Percentiles rank a stretch among this genome's conserved stretches.
Conservation (phyloP, 495 filamentous ascomycete genomes). For the Elasticomyces elasticus region DNA sequence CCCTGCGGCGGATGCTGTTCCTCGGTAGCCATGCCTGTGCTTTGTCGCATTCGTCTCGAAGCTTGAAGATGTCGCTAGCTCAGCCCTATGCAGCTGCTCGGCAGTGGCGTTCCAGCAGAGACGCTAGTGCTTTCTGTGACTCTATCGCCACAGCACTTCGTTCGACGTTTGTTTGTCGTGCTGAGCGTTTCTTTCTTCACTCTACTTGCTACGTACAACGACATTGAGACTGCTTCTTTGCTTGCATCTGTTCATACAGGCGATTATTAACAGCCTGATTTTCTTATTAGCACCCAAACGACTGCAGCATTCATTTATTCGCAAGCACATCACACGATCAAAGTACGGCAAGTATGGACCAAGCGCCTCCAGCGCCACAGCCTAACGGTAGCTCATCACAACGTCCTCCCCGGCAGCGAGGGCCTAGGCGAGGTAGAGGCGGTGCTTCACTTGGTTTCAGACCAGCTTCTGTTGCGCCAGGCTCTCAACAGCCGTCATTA, state of each 20-base stretch:
- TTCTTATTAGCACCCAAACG: neutral
- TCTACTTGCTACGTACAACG: neutral
- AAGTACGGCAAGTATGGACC: neutral
- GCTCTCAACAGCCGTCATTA: neutral
- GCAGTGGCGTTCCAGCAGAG: too few relatives aligned
- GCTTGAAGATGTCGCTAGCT: neutral
- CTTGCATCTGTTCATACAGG: constrained; percentile 3
- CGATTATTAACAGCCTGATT: constrained; percentile 2
- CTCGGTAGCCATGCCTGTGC: constrained; percentile 5
- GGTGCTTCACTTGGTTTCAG: constrained; percentile 14
- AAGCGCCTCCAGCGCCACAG: neutral
- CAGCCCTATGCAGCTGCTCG: neutral
- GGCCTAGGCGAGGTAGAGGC: constrained; percentile 12
- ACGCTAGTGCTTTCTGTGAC: too few relatives aligned
- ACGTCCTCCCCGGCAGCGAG: constrained; percentile 4
- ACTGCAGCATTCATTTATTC: neutral
- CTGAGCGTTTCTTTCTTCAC: too few relatives aligned
- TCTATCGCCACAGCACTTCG: neutral
- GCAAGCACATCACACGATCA: neutral
- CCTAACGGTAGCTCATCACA: neutral
- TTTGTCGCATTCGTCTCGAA: neutral
- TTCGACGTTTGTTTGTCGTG: too few relatives aligned
- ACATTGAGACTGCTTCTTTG: neutral
- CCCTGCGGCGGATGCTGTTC: constrained; percentile 5
- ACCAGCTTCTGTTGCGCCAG: constrained; percentile 19